Percentiles rank a stretch among this genome's conserved stretches.
Evolutionary conservation across 768 basidiomycete species (phyloP).

Genomic region (Lenzites betulinus): DNA sequence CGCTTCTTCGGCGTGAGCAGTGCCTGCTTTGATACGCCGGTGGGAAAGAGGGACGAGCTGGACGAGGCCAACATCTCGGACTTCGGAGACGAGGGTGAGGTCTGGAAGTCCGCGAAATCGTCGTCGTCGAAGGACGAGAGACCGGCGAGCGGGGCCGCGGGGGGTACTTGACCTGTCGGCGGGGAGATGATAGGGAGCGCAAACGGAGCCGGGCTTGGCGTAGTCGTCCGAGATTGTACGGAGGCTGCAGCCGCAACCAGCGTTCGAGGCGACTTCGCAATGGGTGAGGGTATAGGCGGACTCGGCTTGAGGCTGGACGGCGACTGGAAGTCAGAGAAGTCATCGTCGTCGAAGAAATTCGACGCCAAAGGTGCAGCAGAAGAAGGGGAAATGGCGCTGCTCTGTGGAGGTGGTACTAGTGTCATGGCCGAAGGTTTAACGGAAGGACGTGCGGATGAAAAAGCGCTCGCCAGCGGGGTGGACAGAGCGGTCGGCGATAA

Average conservation of each 20-base stretch:
- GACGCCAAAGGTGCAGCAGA: conserved; percentile 9
- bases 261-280: conserved; percentile 13
- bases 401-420: not conserved
- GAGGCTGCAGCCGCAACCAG: not conserved
- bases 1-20: conserved; percentile 25
- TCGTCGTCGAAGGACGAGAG: conserved; percentile 23
- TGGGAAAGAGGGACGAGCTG: conserved; percentile 24
- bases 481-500: not conserved
- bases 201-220: conserved; percentile 6
- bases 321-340: conserved; percentile 33
- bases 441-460: conserved; percentile 4
- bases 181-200: conserved; percentile 10
- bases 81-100: conserved; percentile 21
- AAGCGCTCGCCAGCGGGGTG: conserved; percentile 9
- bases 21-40: conserved; percentile 24
- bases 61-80: conserved; percentile 21
- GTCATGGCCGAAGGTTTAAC: conserved; percentile 1
- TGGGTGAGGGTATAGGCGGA: conserved; percentile 10
- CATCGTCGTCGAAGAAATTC: conserved; percentile 25
- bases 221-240: not conserved
- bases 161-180: not conserved
- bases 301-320: conserved; percentile 2
- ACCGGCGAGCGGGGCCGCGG: not conserved
- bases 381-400: not conserved
- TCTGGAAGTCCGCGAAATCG: conserved; percentile 31